These are phyloP conservation scores for Skeletonema tropicum DNA, from an alignment of 108 stramenopile genomes.

Conservation along the genomic window DNA sequence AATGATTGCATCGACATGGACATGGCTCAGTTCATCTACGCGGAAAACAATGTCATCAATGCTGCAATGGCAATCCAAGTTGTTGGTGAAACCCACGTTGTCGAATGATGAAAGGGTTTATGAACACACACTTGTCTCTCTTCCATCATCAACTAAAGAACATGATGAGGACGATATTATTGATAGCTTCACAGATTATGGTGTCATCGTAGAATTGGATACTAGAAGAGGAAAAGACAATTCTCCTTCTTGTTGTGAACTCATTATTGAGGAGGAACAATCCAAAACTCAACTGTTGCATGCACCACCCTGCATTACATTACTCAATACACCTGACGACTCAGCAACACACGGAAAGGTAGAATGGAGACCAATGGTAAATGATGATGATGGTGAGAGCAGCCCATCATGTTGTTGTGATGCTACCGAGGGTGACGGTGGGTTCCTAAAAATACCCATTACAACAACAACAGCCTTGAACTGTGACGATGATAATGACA, in stretches of 20 bases:
- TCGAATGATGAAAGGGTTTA: constrained; percentile 18
- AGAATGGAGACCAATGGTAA: background rate
- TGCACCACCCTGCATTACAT: constrained; percentile 14
- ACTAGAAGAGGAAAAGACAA: background rate
- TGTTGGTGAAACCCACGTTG: background rate
- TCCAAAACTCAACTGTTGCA: background rate
- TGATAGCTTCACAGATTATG: background rate
- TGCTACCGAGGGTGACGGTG: background rate
- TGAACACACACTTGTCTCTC: constrained; percentile 13
- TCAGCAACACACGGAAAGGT: background rate
- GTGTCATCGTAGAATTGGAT: background rate
- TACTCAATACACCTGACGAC: background rate
- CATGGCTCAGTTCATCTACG: background rate
- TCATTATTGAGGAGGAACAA: no score
- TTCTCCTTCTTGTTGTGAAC: no score
- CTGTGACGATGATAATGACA: background rate
- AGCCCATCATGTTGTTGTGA: background rate
- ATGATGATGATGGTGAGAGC: no score
- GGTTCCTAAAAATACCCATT: background rate
- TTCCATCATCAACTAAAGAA: background rate
- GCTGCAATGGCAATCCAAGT: constrained; percentile 9
- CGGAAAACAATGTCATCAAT: background rate
- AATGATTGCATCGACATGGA: constrained; percentile 18
- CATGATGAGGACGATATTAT: background rate
- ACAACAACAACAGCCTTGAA: background rate